Conservation (phyloP, 2,329 filamentous ascomycete species). For the Beauveria varroae region DNA sequence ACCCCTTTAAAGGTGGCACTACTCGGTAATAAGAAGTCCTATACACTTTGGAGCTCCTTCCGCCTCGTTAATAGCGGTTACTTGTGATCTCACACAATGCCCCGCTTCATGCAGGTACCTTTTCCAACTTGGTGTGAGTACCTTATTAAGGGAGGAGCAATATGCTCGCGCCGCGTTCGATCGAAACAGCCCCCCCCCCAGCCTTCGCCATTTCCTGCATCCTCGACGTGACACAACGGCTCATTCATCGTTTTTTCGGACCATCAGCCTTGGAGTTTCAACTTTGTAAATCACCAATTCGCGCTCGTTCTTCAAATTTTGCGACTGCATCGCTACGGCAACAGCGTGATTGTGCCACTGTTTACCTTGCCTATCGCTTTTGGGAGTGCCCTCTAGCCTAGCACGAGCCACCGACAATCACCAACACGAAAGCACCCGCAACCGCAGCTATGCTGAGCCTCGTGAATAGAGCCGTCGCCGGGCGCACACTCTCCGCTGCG, state of each 20-base stretch:
- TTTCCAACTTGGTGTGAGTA: not conserved
- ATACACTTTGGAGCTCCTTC: not conserved
- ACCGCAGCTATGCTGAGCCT: constrained; percentile 31
- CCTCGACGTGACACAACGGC: constrained; percentile 1
- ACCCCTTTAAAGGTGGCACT: accelerated
- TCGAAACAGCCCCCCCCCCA: constrained; percentile 3
- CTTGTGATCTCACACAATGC: not conserved
- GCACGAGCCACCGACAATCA: not conserved
- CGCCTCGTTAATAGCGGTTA: not conserved
- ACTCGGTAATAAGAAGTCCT: not conserved
- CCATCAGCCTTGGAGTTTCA: not conserved
- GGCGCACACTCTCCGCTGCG: constrained; percentile 22
- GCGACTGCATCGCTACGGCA: not conserved
- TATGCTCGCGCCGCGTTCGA: constrained; percentile 11
- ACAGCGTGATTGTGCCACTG: not conserved
- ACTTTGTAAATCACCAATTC: not conserved
- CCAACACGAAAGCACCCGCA: not conserved
- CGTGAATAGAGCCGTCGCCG: constrained; percentile 31
- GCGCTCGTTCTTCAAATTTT: not conserved
- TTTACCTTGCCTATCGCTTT: constrained; percentile 4
- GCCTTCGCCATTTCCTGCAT: constrained; percentile 11
- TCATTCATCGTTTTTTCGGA: not conserved
- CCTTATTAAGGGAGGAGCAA: not conserved
- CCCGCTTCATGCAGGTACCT: constrained; percentile 7
- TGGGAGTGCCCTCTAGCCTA: not conserved